Percentiles rank a stretch among this genome's conserved stretches.
Conservation (phyloP, 768 basidiomycete species). For the Lentinula lateritia region DNA sequence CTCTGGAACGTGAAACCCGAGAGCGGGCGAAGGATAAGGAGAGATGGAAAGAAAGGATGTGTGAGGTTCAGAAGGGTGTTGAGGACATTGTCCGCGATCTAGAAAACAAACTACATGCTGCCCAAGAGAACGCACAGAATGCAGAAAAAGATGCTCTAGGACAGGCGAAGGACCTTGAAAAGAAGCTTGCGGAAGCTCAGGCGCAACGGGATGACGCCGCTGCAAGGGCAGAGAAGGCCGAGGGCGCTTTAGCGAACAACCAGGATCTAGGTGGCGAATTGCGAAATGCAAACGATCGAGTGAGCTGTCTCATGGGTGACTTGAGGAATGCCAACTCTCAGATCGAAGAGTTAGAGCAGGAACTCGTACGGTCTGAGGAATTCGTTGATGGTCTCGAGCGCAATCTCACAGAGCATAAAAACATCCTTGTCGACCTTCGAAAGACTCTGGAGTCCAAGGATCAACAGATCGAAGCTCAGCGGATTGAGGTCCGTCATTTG, state of each 20-base stretch:
- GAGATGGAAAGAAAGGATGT: conserved; percentile 66
- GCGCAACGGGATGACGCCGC: conserved; percentile 50
- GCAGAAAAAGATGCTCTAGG: conserved; percentile 31
- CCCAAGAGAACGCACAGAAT: conserved; percentile 41
- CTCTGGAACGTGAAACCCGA: conserved; percentile 47
- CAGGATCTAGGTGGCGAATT: conserved; percentile 67
- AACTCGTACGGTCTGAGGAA: conserved; percentile 45
- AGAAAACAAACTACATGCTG: conserved; percentile 46
- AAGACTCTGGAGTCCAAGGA: conserved; percentile 31
- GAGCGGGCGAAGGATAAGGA: conserved; percentile 64
- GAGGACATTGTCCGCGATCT: conserved; percentile 61
- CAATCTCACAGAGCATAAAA: conserved; percentile 49
- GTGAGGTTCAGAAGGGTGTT: conserved; percentile 66
- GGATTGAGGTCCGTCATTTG: conserved; percentile 19
- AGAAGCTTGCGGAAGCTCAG: conserved; percentile 36
- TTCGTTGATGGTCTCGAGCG: conserved; percentile 52
- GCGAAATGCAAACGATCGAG: conserved; percentile 57
- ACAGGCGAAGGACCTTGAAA: conserved; percentile 41
- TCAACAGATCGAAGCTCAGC: conserved; percentile 32
- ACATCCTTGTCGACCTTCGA: conserved; percentile 37
- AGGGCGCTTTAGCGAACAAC: conserved; percentile 55
- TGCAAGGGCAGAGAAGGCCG: conserved; percentile 61
- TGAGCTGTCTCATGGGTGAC: conserved; percentile 50
- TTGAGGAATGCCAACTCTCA: conserved; percentile 54
- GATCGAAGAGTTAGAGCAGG: conserved; percentile 58